Percentiles rank a stretch among this genome's conserved stretches.
phyloP scores from a whole-genome alignment of 179 eudicot genomes.

The Spinacia oleracea region DNA sequence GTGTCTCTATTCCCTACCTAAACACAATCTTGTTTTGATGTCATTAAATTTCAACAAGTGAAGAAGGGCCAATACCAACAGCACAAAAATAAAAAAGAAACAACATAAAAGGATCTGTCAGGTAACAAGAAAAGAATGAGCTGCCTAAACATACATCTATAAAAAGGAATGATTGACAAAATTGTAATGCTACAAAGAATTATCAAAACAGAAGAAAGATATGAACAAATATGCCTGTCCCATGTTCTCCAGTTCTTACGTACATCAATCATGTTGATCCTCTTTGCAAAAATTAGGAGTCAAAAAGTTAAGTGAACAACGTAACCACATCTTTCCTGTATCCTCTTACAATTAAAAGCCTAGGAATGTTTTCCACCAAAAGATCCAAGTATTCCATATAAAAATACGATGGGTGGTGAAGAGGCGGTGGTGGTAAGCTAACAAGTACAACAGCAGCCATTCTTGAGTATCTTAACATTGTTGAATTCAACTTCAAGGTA shows the following conservation, averaged over 20 bases:
- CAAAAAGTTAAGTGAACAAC: conserved; percentile 66
- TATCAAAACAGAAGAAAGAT: conserved; percentile 11
- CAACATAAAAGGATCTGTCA: background rate
- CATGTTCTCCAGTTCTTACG: background rate
- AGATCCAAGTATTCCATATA: conserved; percentile 98
- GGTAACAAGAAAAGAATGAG: background rate
- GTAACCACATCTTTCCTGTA: conserved; percentile 93
- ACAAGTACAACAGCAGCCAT: conserved; percentile 97
- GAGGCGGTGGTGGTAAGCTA: conserved; percentile 90
- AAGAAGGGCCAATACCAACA: background rate
- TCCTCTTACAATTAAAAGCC: conserved; percentile 91
- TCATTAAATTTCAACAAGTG: background rate
- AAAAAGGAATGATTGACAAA: conserved; percentile 27
- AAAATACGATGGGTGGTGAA: conserved; percentile 74
- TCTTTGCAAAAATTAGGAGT: background rate
- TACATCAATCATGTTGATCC: conserved; percentile 14
- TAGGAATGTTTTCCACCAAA: conserved; percentile 90
- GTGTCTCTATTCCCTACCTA: no score
- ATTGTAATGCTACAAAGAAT: conserved; percentile 16
- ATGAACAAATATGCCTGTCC: conserved; percentile 23
- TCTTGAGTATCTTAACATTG: conserved; percentile 70
- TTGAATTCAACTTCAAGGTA: conserved; percentile 79
- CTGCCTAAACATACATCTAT: conserved; percentile 9
- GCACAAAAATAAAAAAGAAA: background rate
- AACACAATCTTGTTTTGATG: background rate